Evolutionary conservation across 371 early-diverging fungal genomes (phyloP).

Genomic region (Mucor piriformis): DNA sequence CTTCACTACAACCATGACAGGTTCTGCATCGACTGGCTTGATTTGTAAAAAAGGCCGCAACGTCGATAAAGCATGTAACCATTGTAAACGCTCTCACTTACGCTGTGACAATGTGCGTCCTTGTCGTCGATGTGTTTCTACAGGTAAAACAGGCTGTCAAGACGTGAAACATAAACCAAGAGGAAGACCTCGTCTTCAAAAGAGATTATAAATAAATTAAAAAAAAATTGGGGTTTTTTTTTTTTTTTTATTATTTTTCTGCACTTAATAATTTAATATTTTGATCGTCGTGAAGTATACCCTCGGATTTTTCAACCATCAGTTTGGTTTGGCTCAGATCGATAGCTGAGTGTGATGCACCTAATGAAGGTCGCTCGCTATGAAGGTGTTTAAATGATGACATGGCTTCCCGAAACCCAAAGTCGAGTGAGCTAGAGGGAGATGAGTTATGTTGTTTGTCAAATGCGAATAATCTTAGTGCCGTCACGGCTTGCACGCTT

Average conservation of each 20-base stretch:
- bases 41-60: conserved; percentile 36
- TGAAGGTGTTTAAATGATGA: conserved; percentile 42
- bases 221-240: background rate
- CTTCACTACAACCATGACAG: background rate
- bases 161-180: conserved; percentile 52
- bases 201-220: conserved; percentile 2
- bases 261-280: conserved; percentile 31
- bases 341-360: conserved; percentile 43
- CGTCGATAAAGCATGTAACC: conserved; percentile 51
- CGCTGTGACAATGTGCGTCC: conserved; percentile 48
- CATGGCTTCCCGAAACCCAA: conserved; percentile 60
- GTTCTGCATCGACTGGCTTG: background rate
- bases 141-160: conserved; percentile 48
- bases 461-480: conserved; percentile 56
- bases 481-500: conserved; percentile 65
- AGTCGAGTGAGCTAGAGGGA: conserved; percentile 48
- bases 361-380: conserved; percentile 15
- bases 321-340: conserved; percentile 25
- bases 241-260: conserved; percentile 17
- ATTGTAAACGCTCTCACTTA: conserved; percentile 50
- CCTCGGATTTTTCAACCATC: conserved; percentile 18
- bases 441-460: conserved; percentile 54
- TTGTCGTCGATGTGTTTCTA: conserved; percentile 44
- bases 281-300: conserved; percentile 41
- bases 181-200: conserved; percentile 36